Base-by-base conservation (phyloP, 2,329 filamentous ascomycete species). In the Verticillium zaregamsianum region DNA sequence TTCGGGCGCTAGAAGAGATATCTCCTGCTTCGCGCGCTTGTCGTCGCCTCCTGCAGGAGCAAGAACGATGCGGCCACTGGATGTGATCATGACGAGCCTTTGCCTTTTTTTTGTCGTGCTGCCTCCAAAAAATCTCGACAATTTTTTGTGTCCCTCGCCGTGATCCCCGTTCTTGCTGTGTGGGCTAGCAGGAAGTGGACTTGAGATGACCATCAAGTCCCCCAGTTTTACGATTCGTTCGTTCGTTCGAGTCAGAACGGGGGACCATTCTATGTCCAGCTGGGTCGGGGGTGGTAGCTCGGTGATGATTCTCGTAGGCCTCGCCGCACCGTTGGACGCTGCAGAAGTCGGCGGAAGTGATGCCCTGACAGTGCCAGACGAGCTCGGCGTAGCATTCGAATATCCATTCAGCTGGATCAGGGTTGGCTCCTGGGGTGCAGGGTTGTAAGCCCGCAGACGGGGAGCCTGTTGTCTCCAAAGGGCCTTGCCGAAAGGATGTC, bases 231-330 rank as follows among this genome's bases (percentile, higher is more conserved):
- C 76, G 67, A 99, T 99, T 39, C 95, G 87, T 76, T 99, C 95
- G 71, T 98, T 97, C 63, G 87, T 89, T 70, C 89, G 88, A 11
- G 91, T 97, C 61, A 99, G 80, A 5, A 99, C 93, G 1, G 95
- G 95, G 0, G 94, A 97, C 95, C 95, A 99, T 76, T 99, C 95
- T 62, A 99, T 96, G 71, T 99, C 95, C 31, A 99, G 81, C 74
- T 98, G 95, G 58, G 91, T 97, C 0, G 95, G 95, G n/a, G 95
- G 94, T 17, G 95, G 93, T 11, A 99, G 82, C 74, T 99, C 95
- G 1, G 95, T 98, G 64, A 99, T 96, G 63, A 97, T 88, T 64
- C 93, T 84, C 2, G 91, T 84, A 35, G 93, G 90, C 61, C 92
- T 81, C 31, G 80, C 77, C 37, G 76, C 73, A 39, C 80, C 80